These are phyloP conservation scores for Claviceps purpurea DNA, from an alignment of 2,329 filamentous ascomycete species.

Conservation along the genomic window DNA sequence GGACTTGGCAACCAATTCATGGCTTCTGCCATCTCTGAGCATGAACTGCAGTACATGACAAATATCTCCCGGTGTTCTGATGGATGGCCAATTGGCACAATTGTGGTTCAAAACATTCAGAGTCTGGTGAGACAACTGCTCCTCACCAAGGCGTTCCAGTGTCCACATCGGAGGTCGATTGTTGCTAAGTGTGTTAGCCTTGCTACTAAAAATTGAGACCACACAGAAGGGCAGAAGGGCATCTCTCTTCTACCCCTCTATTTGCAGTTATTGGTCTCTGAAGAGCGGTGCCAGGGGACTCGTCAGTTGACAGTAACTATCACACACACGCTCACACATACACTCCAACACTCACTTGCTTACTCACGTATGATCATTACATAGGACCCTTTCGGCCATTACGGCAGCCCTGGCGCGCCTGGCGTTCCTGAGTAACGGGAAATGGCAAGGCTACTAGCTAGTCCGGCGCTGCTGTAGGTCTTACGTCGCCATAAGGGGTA, in stretches of 20 bases:
- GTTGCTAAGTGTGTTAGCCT: neutral
- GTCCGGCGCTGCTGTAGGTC: conserved; percentile 9
- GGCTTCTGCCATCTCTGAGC: neutral
- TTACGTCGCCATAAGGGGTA: conserved; percentile 6
- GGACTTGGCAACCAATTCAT: neutral
- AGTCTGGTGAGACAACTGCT: conserved; percentile 16
- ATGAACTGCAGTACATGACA: neutral
- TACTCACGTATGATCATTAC: neutral
- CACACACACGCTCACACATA: neutral
- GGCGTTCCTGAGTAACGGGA: conserved; percentile 1
- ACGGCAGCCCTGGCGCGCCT: neutral
- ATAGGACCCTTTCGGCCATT: neutral
- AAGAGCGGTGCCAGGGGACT: neutral
- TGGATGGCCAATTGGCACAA: conserved; percentile 11
- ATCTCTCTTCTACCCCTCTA: neutral
- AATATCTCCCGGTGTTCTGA: conserved; percentile 3
- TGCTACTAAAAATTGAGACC: neutral
- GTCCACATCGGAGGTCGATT: conserved; percentile 3
- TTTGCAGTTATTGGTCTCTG: neutral
- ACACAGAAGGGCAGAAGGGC: neutral
- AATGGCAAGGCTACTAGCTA: conserved; percentile 2
- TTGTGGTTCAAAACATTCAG: conserved; percentile 13
- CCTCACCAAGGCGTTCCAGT: conserved; percentile 11
- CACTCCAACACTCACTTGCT: neutral
- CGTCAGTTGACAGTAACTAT: neutral